Percentiles rank a stretch among this genome's conserved stretches.
These are phyloP conservation scores for Puya raimondii DNA, from an alignment of 176 grass and related monocot species.

Conservation along the genomic window DNA sequence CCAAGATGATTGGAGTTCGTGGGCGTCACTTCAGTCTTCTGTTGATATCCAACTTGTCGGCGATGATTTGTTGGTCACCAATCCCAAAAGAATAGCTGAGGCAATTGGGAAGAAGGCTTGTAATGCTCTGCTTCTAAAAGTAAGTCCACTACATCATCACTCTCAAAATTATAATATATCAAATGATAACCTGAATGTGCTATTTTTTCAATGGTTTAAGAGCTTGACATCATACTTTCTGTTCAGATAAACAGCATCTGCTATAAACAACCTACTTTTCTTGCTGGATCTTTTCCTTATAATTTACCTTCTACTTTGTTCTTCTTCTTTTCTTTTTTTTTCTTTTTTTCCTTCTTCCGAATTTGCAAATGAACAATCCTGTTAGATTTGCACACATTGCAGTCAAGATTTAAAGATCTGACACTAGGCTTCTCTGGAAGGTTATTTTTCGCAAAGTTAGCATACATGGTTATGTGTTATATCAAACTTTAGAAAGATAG, in stretches of 20 bases:
- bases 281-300: too few species aligned
- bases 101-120: constrained; percentile 88
- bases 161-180: neutral
- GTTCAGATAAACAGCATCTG: constrained; percentile 1
- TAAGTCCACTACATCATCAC: constrained; percentile 19
- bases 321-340: too few species aligned
- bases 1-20: constrained; percentile 94
- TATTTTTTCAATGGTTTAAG: neutral
- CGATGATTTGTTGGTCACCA: constrained; percentile 95
- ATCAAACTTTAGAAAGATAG: too few species aligned
- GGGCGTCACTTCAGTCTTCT: constrained; percentile 66
- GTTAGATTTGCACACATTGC: too few species aligned
- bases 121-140: constrained; percentile 87
- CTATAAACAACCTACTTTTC: neutral
- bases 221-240: neutral
- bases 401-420: too few species aligned
- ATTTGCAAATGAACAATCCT: too few species aligned
- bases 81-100: constrained; percentile 79
- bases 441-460: too few species aligned
- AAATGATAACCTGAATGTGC: neutral
- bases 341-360: too few species aligned
- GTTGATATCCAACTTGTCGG: constrained; percentile 93
- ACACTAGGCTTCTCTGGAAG: too few species aligned
- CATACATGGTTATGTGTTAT: too few species aligned
- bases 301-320: too few species aligned